Conservation (phyloP, 805 yeast species). For the Kuraishia borneana region DNA sequence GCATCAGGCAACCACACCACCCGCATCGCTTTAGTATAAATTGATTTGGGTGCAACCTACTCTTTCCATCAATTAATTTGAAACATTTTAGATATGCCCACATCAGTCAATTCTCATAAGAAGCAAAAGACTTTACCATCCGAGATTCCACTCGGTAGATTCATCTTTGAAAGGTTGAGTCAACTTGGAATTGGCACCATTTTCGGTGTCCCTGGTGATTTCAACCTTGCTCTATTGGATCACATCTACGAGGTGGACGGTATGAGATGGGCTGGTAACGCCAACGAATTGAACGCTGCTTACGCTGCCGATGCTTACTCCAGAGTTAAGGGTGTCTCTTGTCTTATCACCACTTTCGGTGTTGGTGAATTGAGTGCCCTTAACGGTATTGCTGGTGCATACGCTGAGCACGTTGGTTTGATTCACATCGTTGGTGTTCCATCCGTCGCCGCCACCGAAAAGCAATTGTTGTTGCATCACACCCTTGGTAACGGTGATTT, state of each 20-base stretch:
- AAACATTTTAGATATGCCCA: no score
- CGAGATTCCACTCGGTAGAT: constrained; percentile 58
- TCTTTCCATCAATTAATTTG: no score
- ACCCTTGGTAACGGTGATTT: constrained; percentile 79
- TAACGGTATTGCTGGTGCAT: constrained; percentile 82
- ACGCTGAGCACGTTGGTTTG: constrained; percentile 82
- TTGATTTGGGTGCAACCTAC: no score
- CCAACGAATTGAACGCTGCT: constrained; percentile 84
- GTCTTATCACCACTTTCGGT: constrained; percentile 77
- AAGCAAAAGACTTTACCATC: constrained; percentile 1
- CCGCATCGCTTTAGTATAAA: no score
- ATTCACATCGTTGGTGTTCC: constrained; percentile 85
- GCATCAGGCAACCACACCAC: no score
- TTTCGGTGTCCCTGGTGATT: constrained; percentile 78
- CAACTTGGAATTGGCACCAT: constrained; percentile 63
- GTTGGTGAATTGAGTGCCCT: constrained; percentile 82
- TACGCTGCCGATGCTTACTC: constrained; percentile 87
- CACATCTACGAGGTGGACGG: constrained; percentile 66
- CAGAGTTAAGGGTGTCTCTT: constrained; percentile 65
- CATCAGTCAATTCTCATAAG: no score
- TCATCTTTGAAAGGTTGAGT: constrained; percentile 66
- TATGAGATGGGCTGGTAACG: constrained; percentile 83
- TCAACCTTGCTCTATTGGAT: constrained; percentile 62
- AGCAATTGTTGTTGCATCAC: constrained; percentile 68
- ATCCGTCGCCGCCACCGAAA: constrained; percentile 59